phyloP scores from a whole-genome alignment of 2,329 filamentous ascomycete genomes.

The Arthrobotrys musiformis region DNA sequence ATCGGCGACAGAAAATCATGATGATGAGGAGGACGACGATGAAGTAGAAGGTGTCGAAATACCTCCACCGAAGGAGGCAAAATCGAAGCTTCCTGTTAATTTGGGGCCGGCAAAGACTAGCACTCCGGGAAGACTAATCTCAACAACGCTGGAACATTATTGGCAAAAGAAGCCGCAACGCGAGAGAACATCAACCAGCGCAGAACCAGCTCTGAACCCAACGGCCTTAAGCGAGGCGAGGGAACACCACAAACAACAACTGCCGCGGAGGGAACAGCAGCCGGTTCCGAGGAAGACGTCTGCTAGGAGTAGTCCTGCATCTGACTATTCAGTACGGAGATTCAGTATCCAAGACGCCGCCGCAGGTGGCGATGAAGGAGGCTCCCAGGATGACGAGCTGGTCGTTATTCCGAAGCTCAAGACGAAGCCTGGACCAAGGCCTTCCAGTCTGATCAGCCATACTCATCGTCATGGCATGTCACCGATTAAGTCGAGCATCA shows the following conservation, averaged over 20 bases:
- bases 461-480: neutral
- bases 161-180: conserved; percentile 28
- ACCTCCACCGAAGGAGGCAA: neutral
- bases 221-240: neutral
- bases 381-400: neutral
- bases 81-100: neutral
- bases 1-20: conserved; percentile 1
- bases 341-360: neutral
- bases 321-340: neutral
- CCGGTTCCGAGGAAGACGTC: neutral
- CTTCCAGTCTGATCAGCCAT: neutral
- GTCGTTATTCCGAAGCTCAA: neutral
- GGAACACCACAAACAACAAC: neutral
- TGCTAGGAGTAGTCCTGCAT: neutral
- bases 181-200: neutral
- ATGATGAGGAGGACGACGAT: conserved; percentile 27
- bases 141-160: conserved; percentile 32
- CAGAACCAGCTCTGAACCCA: neutral
- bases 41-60: conserved; percentile 18
- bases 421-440: neutral
- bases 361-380: neutral
- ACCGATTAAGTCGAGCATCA: neutral
- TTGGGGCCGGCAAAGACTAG: neutral
- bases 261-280: neutral
- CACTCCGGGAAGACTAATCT: neutral